Conservation (phyloP, 2,329 filamentous ascomycete species). For the Harringtonia lauricola region DNA sequence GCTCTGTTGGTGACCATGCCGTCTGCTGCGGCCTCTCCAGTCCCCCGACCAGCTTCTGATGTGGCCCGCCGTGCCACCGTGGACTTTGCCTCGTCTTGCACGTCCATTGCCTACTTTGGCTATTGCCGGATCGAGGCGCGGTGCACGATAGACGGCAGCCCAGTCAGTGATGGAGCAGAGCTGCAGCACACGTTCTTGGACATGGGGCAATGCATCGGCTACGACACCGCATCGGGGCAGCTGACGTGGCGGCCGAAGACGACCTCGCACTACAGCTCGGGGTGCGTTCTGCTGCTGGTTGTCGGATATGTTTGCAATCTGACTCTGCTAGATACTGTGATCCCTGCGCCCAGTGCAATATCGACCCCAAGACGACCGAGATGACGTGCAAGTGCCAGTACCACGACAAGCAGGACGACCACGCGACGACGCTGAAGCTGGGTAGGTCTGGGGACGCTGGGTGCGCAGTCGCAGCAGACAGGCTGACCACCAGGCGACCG, state of each 20-base stretch:
- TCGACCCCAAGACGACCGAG: constrained; percentile 5
- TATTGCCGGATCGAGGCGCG: constrained; percentile 10
- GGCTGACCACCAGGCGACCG: constrained; percentile 3
- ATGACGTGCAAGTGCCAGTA: constrained; percentile 8
- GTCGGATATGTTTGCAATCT: neutral
- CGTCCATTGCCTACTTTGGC: constrained; percentile 8
- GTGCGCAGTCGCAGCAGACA: neutral
- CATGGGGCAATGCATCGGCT: constrained; percentile 9
- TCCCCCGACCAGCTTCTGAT: neutral
- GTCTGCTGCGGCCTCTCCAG: too few species aligned
- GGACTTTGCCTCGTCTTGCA: constrained; percentile 6
- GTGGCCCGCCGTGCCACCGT: neutral
- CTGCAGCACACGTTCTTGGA: constrained; percentile 8
- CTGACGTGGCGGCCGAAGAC: constrained; percentile 7
- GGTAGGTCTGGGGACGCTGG: neutral
- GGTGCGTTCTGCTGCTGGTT: too few species aligned
- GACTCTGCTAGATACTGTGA: constrained; percentile 4
- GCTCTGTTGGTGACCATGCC: too few species aligned
- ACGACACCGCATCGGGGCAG: neutral
- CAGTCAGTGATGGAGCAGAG: neutral
- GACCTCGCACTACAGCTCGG: constrained; percentile 1
- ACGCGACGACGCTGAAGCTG: constrained; percentile 1
- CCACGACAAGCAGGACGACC: neutral
- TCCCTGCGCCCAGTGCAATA: constrained; percentile 9
- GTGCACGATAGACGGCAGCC: constrained; percentile 6